Evolutionary conservation across 805 yeast genomes (phyloP).

Genomic region (Wickerhamomyces bovis): DNA sequence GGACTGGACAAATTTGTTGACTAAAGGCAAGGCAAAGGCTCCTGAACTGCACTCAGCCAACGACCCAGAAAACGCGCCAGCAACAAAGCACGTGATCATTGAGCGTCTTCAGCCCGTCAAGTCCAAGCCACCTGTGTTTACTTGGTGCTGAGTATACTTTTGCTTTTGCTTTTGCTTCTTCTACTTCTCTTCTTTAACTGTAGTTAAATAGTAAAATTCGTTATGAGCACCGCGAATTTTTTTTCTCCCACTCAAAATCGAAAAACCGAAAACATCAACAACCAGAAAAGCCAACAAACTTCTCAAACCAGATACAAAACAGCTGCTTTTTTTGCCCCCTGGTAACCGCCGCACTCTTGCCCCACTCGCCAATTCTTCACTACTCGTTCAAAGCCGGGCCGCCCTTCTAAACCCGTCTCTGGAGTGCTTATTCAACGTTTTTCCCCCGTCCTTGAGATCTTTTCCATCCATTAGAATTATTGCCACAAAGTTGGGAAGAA

Average conservation of each 20-base stretch:
- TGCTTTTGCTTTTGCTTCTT: too few species aligned
- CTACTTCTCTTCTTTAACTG: too few species aligned
- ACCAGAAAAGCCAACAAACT: too few species aligned
- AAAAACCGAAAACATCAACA: too few species aligned
- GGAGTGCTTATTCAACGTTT: too few species aligned
- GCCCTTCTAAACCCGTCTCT: too few species aligned
- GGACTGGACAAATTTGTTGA: constrained; percentile 26
- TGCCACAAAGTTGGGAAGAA: background rate
- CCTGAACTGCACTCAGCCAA: constrained; percentile 12
- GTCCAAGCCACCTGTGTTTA: constrained; percentile 56
- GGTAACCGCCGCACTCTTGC: background rate
- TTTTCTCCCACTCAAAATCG: background rate
- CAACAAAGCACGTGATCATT: constrained; percentile 42
- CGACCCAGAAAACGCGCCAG: background rate
- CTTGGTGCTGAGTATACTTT: constrained; percentile 62
- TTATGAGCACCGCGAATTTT: background rate
- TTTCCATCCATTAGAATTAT: background rate
- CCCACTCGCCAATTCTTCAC: background rate
- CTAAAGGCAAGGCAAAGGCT: constrained; percentile 28
- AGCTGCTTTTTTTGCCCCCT: too few species aligned
- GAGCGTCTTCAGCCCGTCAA: constrained; percentile 53
- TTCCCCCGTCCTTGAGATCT: background rate
- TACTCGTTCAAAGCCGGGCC: too few species aligned
- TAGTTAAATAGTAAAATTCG: too few species aligned
- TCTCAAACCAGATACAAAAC: background rate